Percentiles rank a stretch among this genome's conserved stretches.
phyloP scores from a whole-genome alignment of 345 rosid species.

The Corchorus capsularis region DNA sequence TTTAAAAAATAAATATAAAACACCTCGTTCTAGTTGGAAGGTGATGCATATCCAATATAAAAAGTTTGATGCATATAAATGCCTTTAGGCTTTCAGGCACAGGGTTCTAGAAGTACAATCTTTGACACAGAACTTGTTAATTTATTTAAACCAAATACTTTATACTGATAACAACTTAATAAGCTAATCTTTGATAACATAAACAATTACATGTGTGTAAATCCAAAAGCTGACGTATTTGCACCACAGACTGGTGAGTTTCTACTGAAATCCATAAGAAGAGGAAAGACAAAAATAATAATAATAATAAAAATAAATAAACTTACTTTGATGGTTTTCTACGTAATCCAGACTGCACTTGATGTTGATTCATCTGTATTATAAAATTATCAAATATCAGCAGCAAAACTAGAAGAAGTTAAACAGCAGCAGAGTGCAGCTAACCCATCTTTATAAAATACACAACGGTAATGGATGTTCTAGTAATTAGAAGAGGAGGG shows the following conservation, averaged over 20 bases:
- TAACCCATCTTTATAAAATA: conserved; percentile 1
- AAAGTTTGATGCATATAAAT: neutral
- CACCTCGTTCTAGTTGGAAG: neutral
- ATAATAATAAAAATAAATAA: too few relatives aligned
- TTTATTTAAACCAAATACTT: conserved; percentile 4
- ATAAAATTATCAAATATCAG: conserved; percentile 2
- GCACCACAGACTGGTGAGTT: neutral
- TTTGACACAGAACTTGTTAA: neutral
- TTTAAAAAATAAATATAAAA: too few relatives aligned
- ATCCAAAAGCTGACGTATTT: neutral
- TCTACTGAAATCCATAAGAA: neutral
- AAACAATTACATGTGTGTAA: neutral
- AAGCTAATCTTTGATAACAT: neutral
- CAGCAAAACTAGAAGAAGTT: neutral
- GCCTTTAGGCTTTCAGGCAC: neutral
- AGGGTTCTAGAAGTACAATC: neutral
- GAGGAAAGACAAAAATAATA: neutral
- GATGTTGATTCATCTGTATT: conserved; percentile 47
- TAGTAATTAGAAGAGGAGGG: neutral
- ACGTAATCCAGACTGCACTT: conserved; percentile 27
- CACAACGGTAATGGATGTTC: neutral
- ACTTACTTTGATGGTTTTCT: conserved; percentile 41
- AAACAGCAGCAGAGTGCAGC: neutral
- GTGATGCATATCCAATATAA: neutral
- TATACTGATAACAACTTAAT: neutral